phyloP scores from a whole-genome alignment of 179 eudicot genomes.

The Amaranthus tricolor region DNA sequence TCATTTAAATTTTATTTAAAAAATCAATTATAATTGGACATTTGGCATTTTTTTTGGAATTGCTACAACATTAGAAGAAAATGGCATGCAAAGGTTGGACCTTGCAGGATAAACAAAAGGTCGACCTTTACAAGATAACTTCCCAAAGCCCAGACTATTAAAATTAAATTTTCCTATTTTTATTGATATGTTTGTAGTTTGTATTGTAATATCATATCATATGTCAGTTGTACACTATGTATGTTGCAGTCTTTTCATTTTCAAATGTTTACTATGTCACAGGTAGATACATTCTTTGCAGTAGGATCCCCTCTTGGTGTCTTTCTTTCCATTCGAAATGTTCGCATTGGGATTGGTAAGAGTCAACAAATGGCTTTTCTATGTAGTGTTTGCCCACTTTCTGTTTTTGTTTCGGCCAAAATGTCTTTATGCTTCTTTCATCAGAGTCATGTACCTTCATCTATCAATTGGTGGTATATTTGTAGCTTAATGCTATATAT shows the following conservation, averaged over 20 bases:
- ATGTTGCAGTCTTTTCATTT: slow-evolving; percentile 7
- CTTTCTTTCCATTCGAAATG: slow-evolving; percentile 91
- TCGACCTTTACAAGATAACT: no score
- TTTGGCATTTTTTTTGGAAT: no score
- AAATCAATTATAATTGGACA: no score
- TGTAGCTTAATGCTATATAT: not conserved
- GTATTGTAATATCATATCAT: not conserved
- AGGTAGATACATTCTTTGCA: slow-evolving; percentile 97
- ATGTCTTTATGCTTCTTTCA: not conserved
- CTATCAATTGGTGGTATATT: not conserved
- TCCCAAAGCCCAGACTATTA: no score
- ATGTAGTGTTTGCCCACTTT: slow-evolving; percentile 5
- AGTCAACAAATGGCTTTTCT: not conserved
- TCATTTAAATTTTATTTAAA: no score
- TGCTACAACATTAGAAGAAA: no score
- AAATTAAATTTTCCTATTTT: not conserved
- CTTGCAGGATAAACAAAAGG: no score
- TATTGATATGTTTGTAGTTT: not conserved
- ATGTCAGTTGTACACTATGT: not conserved
- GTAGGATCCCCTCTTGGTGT: slow-evolving; percentile 99
- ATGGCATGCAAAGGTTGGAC: no score
- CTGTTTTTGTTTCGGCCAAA: not conserved
- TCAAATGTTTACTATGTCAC: slow-evolving; percentile 20
- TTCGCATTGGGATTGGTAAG: slow-evolving; percentile 92
- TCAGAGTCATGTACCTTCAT: not conserved